Evolutionary conservation across 2,329 filamentous ascomycete species (phyloP), one percentile per base, ranked within the genome.

Genomic region (Cladosporium velox): DNA sequence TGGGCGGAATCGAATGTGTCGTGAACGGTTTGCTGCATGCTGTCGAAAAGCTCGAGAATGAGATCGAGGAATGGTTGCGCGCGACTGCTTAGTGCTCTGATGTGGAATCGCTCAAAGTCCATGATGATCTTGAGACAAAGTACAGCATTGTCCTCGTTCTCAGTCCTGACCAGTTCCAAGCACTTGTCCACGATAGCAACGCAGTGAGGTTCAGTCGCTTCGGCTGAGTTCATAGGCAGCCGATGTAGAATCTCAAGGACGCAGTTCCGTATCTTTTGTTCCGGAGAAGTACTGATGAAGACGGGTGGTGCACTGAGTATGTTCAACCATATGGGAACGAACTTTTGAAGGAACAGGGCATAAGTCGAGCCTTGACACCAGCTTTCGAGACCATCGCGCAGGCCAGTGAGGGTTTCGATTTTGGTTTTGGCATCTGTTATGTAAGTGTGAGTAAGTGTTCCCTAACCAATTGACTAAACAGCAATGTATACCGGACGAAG

Each of bases 91-190:
- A 97, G 88, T 30, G 90, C 88, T 80, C 94, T 96, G 66, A 90
- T 87, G 79, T 98, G 94, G 76, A 97, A 92, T 59, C 95, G 89
- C 85, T 96, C 92, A 70, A 98, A 90, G 76, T 99, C 95, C 83
- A 97, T 97, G 61, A 96, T 92, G 15, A 94, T 96, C 83, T 99
- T 99, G 81, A 99, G 92, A 77, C 94, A 97, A 69, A 99, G 82
- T n/a, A 96, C 92, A 2, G 94, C 95, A 84, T 99, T 99, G 69
- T 99, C 95, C 80, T 99, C 95, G 73, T 99, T 99, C 79, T 99
- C 95, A 51, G 88, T 90, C 71, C 90, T 89, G 67, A 98, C 93
- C 66, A 99, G 82, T 64, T 87, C 86, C 88, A 98, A 94, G 69
- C 98, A 85, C 70, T 96, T 85, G 75, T 97, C 93, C 67, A 97